These are phyloP conservation scores for Platismatia glauca DNA, from an alignment of 495 filamentous ascomycete species.

Conservation along the genomic window DNA sequence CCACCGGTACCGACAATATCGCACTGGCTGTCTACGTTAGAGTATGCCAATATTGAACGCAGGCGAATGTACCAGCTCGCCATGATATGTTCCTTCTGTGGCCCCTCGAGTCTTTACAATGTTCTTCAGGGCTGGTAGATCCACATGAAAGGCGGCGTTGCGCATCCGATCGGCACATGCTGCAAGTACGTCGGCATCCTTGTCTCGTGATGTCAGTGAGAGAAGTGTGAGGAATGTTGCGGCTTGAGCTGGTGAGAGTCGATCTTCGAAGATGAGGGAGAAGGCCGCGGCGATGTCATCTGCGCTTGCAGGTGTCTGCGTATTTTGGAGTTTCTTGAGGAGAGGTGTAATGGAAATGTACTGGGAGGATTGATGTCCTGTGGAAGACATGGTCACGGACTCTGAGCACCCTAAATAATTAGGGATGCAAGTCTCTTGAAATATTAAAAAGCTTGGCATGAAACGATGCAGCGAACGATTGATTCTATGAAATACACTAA, in stretches of 20 bases:
- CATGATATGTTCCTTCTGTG: constrained; percentile 60
- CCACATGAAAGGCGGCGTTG: constrained; percentile 58
- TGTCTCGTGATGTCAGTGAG: constrained; percentile 76
- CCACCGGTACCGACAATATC: constrained; percentile 98
- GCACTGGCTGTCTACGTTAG: constrained; percentile 37
- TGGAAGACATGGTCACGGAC: neutral
- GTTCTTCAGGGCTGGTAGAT: constrained; percentile 47
- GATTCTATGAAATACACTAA: too few relatives aligned
- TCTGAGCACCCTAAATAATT: too few relatives aligned
- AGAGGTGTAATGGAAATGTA: constrained; percentile 70
- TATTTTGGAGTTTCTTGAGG: constrained; percentile 67
- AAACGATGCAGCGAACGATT: too few relatives aligned
- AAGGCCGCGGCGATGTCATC: constrained; percentile 81
- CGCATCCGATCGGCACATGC: constrained; percentile 62
- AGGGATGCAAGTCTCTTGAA: too few relatives aligned
- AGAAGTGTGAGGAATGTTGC: constrained; percentile 78
- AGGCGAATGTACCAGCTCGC: constrained; percentile 38
- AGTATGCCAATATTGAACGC: neutral
- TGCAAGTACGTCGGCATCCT: constrained; percentile 68
- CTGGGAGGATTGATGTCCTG: neutral
- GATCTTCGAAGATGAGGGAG: constrained; percentile 80
- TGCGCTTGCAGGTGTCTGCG: constrained; percentile 50
- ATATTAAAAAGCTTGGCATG: too few relatives aligned
- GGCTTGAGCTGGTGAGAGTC: constrained; percentile 71
- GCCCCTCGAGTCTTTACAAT: constrained; percentile 48